A percentile compares a stretch with the other conserved stretches of the same genome.
Conservation (phyloP, 2,329 filamentous ascomycete genomes). For the Pseudogymnoascus sp. region DNA sequence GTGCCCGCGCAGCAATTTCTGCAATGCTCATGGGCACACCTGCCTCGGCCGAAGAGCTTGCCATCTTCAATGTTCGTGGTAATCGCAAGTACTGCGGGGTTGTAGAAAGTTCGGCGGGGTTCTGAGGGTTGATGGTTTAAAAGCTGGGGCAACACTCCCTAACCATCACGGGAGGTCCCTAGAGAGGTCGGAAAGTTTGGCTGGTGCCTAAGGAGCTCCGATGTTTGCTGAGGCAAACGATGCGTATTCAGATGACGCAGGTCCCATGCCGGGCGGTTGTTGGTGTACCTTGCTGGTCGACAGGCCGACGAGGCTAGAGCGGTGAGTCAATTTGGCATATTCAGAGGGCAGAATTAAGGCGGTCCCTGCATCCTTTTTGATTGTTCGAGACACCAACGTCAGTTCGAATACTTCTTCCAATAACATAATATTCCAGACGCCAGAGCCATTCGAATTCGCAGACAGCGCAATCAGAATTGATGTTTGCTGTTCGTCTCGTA, state of each 20-base stretch:
- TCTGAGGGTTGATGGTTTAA: neutral
- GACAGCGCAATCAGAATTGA: slow-evolving; percentile 1
- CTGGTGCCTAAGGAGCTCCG: slow-evolving; percentile 5
- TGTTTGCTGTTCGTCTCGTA: neutral
- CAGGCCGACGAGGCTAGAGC: slow-evolving; percentile 8
- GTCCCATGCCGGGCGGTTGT: neutral
- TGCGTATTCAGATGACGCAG: slow-evolving; percentile 4
- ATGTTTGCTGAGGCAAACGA: neutral
- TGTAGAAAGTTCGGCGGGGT: neutral
- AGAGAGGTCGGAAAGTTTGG: neutral
- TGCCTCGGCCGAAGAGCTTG: slow-evolving; percentile 21
- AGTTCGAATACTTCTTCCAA: neutral
- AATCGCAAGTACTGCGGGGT: neutral
- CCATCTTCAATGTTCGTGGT: slow-evolving; percentile 20
- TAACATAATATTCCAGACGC: neutral
- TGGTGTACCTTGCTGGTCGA: slow-evolving; percentile 7
- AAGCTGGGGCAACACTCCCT: neutral
- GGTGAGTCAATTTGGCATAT: neutral
- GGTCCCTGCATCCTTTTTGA: slow-evolving; percentile 4
- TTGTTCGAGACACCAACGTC: neutral
- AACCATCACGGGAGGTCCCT: slow-evolving; percentile 3
- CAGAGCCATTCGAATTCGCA: neutral
- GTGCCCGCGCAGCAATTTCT: slow-evolving; percentile 68
- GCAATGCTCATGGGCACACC: slow-evolving; percentile 59
- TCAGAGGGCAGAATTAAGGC: neutral